Percentiles rank a stretch among this genome's conserved stretches.
phyloP scores from a whole-genome alignment of 495 filamentous ascomycete species.

The Xylaria grammica region DNA sequence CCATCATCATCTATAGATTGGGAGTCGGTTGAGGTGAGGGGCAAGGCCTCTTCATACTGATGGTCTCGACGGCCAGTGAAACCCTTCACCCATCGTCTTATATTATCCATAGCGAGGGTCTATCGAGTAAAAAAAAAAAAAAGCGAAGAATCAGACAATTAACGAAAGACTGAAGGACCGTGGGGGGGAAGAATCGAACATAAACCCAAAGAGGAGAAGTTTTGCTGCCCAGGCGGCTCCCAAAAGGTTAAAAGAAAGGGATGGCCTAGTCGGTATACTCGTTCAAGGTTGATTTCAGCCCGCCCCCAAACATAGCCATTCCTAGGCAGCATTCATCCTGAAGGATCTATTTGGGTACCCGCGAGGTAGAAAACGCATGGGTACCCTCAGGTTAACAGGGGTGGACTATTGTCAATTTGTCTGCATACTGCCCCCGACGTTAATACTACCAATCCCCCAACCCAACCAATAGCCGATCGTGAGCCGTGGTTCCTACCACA shows the following conservation, averaged over 20 bases:
- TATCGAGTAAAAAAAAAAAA: neutral
- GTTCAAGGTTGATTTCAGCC: slow-evolving; percentile 4
- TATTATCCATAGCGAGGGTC: slow-evolving; percentile 4
- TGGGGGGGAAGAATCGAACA: neutral
- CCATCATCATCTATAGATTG: neutral
- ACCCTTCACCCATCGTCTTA: slow-evolving; percentile 16
- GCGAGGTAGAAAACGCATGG: neutral
- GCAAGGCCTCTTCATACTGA: slow-evolving; percentile 17
- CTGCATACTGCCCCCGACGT: neutral
- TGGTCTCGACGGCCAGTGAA: slow-evolving; percentile 6
- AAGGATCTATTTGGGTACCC: slow-evolving; percentile 12
- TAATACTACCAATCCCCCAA: neutral
- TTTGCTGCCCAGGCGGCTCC: neutral
- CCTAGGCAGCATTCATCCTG: neutral
- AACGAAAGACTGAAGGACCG: slow-evolving; percentile 13
- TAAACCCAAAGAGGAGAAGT: slow-evolving; percentile 10
- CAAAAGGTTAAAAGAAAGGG: slow-evolving; percentile 8
- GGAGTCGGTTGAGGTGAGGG: neutral
- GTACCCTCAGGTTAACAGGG: too few species aligned
- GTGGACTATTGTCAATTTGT: too few species aligned
- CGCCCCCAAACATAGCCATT: neutral
- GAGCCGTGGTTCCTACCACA: neutral
- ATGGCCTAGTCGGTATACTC: neutral
- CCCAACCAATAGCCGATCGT: slow-evolving; percentile 1
- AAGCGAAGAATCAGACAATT: neutral